Evolutionary conservation across 257 asterid species (phyloP), one percentile per base, ranked within the genome.

Genomic region (Euphrasia confusa): DNA sequence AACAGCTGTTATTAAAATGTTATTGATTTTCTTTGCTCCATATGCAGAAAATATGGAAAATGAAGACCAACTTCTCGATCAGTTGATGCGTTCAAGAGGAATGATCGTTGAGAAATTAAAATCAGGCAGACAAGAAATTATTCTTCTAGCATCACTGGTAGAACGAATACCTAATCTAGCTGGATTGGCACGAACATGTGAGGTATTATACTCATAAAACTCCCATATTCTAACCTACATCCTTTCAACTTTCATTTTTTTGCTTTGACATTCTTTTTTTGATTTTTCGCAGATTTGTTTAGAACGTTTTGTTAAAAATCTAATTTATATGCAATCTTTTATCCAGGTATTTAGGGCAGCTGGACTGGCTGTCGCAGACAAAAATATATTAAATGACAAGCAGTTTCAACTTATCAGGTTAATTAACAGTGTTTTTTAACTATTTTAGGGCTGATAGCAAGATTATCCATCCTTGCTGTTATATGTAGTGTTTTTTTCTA

Each of bases 131-230:
- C 98, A 91, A 72, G 82, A 84, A 61, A 71, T 91, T 66, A 69
- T 91, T 71, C 74, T 91, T 35, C 75, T 82, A 37, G 98, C 96
- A 66, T 91, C 98, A 72, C 80, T 91, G 37, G 73, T 91, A 77
- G 98, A 91, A 70, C 85, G 98, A 64, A 86, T 91, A 74, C 98
- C 98, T 60, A 91, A 91, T 83, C 96, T 91, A 70, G 98, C 98
- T 75, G 98, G 98, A 58, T 79, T 91, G 77, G 92, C 94, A 37
- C 85, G 98, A 44, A 91, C 94, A 39, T 91, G 96, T 80, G 98
- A 91, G 90, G 96, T 90, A 72, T 59, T 44, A 26, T 21, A 61
- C 56, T 15, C 58, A 42, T 42, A 12, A 9, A 63, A 50, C 32
- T 57, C 57, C 30, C 58, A 15, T 64, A 62, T 45, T 48, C 55